phyloP scores from a whole-genome alignment of 2,329 filamentous ascomycete genomes.

The Botrytis sinoallii region DNA sequence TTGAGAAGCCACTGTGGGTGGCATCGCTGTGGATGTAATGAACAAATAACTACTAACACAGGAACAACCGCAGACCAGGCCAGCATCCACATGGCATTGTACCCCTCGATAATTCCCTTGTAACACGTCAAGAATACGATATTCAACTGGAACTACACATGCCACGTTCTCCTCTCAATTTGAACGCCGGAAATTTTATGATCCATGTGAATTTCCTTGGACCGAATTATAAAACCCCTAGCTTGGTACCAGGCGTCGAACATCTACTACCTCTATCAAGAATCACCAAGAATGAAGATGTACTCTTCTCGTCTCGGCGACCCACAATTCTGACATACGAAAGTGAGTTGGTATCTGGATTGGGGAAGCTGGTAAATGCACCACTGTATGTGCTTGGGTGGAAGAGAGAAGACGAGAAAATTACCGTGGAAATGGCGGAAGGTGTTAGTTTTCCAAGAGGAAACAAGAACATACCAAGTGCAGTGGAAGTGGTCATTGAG shows the following conservation, averaged over 20 bases:
- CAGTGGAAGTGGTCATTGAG: constrained; percentile 45
- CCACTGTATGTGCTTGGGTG: constrained; percentile 68
- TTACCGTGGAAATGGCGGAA: constrained; percentile 73
- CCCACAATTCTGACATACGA: constrained; percentile 76
- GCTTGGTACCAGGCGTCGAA: constrained; percentile 32
- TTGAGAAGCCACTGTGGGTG: not conserved
- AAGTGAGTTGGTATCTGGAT: constrained; percentile 61
- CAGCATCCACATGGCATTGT: constrained; percentile 37
- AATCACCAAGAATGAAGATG: constrained; percentile 21
- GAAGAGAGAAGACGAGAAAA: constrained; percentile 57
- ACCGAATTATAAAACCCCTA: constrained; percentile 40
- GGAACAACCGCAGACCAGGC: constrained; percentile 39
- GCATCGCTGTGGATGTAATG: not conserved
- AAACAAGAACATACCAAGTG: constrained; percentile 45
- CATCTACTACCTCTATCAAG: constrained; percentile 5
- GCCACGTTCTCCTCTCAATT: constrained; percentile 74
- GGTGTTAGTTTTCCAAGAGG: constrained; percentile 57
- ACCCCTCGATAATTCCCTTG: constrained; percentile 47
- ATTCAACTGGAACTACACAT: constrained; percentile 71
- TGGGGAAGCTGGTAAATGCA: constrained; percentile 62
- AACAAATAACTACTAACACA: not conserved
- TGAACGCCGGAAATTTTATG: constrained; percentile 90
- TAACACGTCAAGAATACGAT: constrained; percentile 78
- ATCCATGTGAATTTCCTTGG: constrained; percentile 70
- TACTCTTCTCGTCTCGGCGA: constrained; percentile 65